These are phyloP conservation scores for Fusarium virguliforme DNA, from an alignment of 2,329 filamentous ascomycete genomes.

Conservation along the genomic window DNA sequence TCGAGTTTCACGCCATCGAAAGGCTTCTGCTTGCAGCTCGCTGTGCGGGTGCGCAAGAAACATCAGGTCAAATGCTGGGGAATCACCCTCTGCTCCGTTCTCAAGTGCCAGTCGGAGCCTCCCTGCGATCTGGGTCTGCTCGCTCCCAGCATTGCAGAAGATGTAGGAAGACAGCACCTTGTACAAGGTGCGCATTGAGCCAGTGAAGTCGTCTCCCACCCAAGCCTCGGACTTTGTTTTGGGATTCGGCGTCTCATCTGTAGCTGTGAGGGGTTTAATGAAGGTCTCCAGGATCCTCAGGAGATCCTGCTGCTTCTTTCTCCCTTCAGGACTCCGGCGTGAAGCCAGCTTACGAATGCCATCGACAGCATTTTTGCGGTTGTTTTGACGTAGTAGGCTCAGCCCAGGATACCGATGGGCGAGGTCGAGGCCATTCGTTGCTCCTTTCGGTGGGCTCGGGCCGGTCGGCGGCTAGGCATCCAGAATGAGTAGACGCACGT, in stretches of 20 bases:
- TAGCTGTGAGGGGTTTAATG: background rate
- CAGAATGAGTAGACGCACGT: background rate
- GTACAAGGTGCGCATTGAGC: background rate
- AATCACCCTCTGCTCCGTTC: background rate
- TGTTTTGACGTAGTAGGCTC: background rate
- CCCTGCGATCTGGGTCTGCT: conserved; percentile 2
- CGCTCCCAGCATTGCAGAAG: background rate
- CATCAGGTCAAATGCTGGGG: background rate
- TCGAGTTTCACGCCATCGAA: background rate
- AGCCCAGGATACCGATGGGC: background rate
- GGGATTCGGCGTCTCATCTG: background rate
- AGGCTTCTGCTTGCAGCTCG: background rate
- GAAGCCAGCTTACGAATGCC: background rate
- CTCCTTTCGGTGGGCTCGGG: background rate
- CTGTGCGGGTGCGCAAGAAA: background rate
- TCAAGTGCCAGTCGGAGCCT: background rate
- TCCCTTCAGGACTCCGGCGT: background rate
- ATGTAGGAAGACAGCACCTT: background rate
- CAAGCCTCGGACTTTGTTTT: background rate
- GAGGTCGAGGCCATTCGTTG: background rate
- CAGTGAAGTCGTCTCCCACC: conserved; percentile 4
- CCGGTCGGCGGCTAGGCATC: background rate
- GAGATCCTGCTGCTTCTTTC: background rate
- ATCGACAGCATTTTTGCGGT: background rate
- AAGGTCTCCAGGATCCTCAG: background rate